Evolutionary conservation across 495 filamentous ascomycete species (phyloP).

Genomic region (Trichoderma erinaceum): DNA sequence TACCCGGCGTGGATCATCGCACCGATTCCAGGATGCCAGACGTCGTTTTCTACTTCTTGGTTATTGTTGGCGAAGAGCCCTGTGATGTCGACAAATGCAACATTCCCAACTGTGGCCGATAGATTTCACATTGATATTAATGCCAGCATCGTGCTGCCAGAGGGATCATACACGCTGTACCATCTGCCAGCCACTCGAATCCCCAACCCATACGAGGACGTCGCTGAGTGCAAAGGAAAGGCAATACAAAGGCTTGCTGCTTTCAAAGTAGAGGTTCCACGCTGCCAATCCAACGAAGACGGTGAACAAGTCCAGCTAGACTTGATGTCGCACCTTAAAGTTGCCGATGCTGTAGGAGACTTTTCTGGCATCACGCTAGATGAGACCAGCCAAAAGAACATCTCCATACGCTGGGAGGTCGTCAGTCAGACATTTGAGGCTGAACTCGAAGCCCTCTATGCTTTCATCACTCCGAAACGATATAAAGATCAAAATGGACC

Average conservation of each 20-base stretch:
- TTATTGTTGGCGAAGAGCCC: background rate
- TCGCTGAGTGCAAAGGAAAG: background rate
- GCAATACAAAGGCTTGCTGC: background rate
- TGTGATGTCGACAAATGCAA: background rate
- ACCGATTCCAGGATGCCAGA: background rate
- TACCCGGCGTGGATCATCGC: conserved; percentile 7
- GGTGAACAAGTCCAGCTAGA: background rate
- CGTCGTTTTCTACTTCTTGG: background rate
- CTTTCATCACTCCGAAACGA: background rate
- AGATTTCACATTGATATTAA: background rate
- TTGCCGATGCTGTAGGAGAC: background rate
- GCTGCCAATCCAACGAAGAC: background rate
- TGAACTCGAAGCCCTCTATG: conserved; percentile 5
- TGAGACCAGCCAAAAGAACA: background rate
- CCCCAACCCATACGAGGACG: conserved; percentile 1
- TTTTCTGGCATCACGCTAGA: background rate
- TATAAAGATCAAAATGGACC: background rate
- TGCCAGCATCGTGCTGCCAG: background rate
- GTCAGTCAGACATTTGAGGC: background rate
- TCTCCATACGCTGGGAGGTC: background rate
- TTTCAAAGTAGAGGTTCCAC: conserved; percentile 12
- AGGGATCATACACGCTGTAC: background rate
- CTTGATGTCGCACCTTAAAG: background rate
- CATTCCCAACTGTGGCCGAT: conserved; percentile 6
- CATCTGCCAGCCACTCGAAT: background rate